Evolutionary conservation across 192 early-diverging fungal species (phyloP).

Genomic region (Dimargaris cristalligena): DNA sequence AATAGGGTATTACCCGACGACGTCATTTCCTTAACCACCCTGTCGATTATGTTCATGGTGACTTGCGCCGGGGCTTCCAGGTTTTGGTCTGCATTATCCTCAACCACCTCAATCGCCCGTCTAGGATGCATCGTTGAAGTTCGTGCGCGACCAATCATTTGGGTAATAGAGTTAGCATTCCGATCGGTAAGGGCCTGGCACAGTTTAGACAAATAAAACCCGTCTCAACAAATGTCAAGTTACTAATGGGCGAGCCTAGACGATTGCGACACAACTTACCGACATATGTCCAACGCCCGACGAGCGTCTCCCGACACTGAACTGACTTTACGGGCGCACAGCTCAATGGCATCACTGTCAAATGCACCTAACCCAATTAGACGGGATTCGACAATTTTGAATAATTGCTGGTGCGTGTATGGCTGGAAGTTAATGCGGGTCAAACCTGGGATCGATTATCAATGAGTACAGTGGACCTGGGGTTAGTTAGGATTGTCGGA

Average conservation of each 20-base stretch:
- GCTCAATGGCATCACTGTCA: constrained; percentile 70
- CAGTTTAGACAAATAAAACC: not conserved
- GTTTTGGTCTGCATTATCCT: constrained; percentile 19
- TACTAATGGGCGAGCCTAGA: constrained; percentile 8
- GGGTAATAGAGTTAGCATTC: constrained; percentile 14
- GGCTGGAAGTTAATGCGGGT: constrained; percentile 86
- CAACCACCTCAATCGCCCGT: constrained; percentile 54
- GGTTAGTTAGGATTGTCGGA: not conserved
- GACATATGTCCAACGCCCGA: constrained; percentile 85
- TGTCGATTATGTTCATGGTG: constrained; percentile 51
- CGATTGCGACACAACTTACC: constrained; percentile 25
- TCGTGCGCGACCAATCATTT: not conserved
- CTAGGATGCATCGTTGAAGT: constrained; percentile 13
- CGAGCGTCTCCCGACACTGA: constrained; percentile 94
- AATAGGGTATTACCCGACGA: constrained; percentile 54
- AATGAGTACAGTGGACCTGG: not conserved
- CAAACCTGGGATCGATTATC: constrained; percentile 34
- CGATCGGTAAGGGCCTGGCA: too few relatives aligned
- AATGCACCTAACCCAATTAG: constrained; percentile 55
- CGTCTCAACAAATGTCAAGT: not conserved
- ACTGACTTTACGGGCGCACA: constrained; percentile 89
- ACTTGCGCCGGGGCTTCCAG: constrained; percentile 21
- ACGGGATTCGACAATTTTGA: constrained; percentile 68
- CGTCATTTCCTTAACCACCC: constrained; percentile 78
- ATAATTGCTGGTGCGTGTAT: constrained; percentile 74